Conservation (phyloP, 306 rosid species). For the Prunus padus region DNA sequence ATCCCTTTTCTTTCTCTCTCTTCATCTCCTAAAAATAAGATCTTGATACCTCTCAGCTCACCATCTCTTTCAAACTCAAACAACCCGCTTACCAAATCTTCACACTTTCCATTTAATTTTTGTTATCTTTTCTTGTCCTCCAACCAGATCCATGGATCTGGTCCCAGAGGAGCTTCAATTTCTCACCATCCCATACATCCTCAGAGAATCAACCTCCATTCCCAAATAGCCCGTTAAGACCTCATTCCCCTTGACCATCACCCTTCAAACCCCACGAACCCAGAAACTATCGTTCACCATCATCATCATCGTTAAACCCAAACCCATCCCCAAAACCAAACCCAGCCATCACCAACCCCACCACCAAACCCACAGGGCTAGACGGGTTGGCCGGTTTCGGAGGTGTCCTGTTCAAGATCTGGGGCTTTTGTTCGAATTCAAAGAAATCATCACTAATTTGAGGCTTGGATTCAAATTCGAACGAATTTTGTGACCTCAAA, state of each 20-base stretch:
- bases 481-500: neutral
- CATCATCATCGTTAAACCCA: too few relatives aligned
- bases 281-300: too few relatives aligned
- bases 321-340: too few relatives aligned
- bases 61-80: neutral
- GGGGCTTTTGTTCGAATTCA: constrained; percentile 17
- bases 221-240: constrained; percentile 78
- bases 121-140: neutral
- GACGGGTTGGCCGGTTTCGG: neutral
- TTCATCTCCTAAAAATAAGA: neutral
- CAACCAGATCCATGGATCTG: constrained; percentile 66
- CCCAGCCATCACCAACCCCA: too few relatives aligned
- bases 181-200: constrained; percentile 46
- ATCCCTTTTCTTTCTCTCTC: neutral
- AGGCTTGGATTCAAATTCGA: constrained; percentile 25
- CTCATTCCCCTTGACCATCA: too few relatives aligned
- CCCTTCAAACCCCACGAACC: too few relatives aligned
- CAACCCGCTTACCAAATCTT: neutral
- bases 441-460: neutral
- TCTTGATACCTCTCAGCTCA: neutral
- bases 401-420: constrained; percentile 7
- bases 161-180: constrained; percentile 85
- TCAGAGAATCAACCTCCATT: constrained; percentile 72
- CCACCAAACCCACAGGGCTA: too few relatives aligned
- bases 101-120: too few relatives aligned